phyloP scores from a whole-genome alignment of 2,329 filamentous ascomycete genomes.

The Teratosphaeria nubilosa region DNA sequence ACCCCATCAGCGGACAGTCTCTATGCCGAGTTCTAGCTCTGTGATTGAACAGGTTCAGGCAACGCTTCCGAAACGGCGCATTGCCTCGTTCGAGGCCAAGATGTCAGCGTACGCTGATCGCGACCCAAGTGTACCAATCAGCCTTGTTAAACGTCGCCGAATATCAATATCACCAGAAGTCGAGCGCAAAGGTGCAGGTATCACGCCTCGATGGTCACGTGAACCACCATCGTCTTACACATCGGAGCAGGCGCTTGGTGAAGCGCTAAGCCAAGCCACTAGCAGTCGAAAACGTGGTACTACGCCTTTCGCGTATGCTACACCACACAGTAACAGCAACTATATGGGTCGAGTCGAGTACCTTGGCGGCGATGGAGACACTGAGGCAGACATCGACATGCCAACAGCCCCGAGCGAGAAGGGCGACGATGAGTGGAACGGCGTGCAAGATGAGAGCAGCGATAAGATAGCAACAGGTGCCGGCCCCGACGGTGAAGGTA shows the following conservation, averaged over 20 bases:
- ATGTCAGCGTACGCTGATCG: slow-evolving; percentile 12
- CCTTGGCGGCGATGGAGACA: slow-evolving; percentile 24
- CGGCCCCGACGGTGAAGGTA: background rate
- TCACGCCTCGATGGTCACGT: slow-evolving; percentile 35
- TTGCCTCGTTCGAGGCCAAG: slow-evolving; percentile 20
- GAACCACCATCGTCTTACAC: slow-evolving; percentile 33
- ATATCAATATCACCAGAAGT: slow-evolving; percentile 45
- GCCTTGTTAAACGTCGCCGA: slow-evolving; percentile 37
- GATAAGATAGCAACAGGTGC: background rate
- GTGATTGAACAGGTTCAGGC: slow-evolving; percentile 6
- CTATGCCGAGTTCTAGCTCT: slow-evolving; percentile 17
- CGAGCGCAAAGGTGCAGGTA: slow-evolving; percentile 23
- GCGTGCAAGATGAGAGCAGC: slow-evolving; percentile 24
- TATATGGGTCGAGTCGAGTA: slow-evolving; percentile 25
- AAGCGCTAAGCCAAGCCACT: slow-evolving; percentile 26
- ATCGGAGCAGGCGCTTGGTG: slow-evolving; percentile 17
- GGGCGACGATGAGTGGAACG: slow-evolving; percentile 25
- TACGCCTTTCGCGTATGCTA: slow-evolving; percentile 62
- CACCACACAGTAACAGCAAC: slow-evolving; percentile 49
- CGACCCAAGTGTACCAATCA: slow-evolving; percentile 10
- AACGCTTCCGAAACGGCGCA: slow-evolving; percentile 19
- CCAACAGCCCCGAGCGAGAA: slow-evolving; percentile 7
- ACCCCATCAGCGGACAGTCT: slow-evolving; percentile 14
- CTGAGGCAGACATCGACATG: slow-evolving; percentile 19
- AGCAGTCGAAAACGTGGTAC: slow-evolving; percentile 31